phyloP scores from a whole-genome alignment of 176 grass and related monocot genomes.

The Themeda triandra region DNA sequence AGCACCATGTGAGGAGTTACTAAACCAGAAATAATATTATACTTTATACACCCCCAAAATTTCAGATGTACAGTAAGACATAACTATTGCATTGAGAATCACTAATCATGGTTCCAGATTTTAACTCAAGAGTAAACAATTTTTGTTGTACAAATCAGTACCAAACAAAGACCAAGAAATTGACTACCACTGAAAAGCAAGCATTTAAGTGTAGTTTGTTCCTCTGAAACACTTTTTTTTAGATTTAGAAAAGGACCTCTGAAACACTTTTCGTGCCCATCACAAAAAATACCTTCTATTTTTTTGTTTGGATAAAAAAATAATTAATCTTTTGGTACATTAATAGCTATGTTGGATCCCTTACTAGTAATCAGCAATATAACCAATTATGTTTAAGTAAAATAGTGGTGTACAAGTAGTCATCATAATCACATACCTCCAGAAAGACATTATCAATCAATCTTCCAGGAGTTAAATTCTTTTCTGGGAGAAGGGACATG shows the following conservation, averaged over 20 bases:
- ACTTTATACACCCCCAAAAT: not conserved
- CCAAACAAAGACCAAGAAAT: not conserved
- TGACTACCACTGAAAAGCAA: no score
- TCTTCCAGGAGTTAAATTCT: slow-evolving; percentile 34
- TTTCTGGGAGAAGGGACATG: not conserved
- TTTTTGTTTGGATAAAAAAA: no score
- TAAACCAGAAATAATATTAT: not conserved
- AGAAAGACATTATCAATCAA: slow-evolving; percentile 22
- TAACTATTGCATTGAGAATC: not conserved
- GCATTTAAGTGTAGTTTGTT: no score
- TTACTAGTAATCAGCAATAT: not conserved
- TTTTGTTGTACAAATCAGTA: no score
- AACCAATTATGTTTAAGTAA: not conserved
- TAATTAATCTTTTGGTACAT: not conserved
- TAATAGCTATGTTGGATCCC: not conserved
- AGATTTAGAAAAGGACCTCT: no score
- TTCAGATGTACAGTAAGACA: not conserved
- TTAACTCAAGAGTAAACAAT: no score
- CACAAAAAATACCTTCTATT: no score
- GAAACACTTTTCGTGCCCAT: no score
- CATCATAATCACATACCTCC: slow-evolving; percentile 19
- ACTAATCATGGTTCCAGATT: not conserved
- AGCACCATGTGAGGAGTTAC: not conserved
- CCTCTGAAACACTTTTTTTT: no score
- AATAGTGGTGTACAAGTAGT: not conserved